Evolutionary conservation across 352 stramenopile genomes (phyloP).

Genomic region (Pythium pyrilobum): DNA sequence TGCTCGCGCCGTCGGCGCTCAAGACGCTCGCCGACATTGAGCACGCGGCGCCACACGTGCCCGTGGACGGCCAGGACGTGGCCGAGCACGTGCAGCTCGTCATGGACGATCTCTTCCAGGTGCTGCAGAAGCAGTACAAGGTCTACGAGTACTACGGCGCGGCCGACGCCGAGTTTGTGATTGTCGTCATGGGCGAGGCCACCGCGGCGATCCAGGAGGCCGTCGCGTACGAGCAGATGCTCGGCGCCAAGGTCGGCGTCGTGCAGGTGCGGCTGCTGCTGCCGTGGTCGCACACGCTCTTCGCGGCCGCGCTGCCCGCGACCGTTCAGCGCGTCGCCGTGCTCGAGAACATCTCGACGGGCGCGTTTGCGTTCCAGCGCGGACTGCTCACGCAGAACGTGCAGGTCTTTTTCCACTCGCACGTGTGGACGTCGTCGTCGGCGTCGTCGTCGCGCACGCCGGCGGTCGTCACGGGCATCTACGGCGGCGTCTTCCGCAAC

Average conservation of each 20-base stretch:
- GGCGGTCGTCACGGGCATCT: conserved; percentile 56
- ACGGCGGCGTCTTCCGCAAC: conserved; percentile 62
- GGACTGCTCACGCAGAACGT: conserved; percentile 64
- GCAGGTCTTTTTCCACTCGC: conserved; percentile 70
- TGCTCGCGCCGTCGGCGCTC: conserved; percentile 47
- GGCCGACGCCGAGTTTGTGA: conserved; percentile 55
- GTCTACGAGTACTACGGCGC: conserved; percentile 78
- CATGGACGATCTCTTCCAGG: conserved; percentile 72
- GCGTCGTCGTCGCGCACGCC: conserved; percentile 17
- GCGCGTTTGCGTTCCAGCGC: conserved; percentile 58
- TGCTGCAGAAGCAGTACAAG: conserved; percentile 72
- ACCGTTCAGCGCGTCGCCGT: conserved; percentile 58
- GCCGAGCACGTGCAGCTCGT: conserved; percentile 67
- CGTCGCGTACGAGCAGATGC: conserved; percentile 69
- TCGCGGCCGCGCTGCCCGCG: conserved; percentile 49
- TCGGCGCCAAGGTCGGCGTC: conserved; percentile 69
- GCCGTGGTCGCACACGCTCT: conserved; percentile 72
- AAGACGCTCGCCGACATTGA: conserved; percentile 37
- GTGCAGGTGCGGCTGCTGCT: conserved; percentile 67
- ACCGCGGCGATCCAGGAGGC: conserved; percentile 47
- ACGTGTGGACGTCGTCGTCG: conserved; percentile 17
- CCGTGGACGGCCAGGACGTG: conserved; percentile 20
- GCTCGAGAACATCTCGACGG: conserved; percentile 64
- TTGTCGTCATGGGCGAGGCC: conserved; percentile 69
- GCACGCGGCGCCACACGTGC: conserved; percentile 1